These are phyloP conservation scores for Puccinia triticina DNA, from an alignment of 1,284 basidiomycete genomes.

Conservation along the genomic window DNA sequence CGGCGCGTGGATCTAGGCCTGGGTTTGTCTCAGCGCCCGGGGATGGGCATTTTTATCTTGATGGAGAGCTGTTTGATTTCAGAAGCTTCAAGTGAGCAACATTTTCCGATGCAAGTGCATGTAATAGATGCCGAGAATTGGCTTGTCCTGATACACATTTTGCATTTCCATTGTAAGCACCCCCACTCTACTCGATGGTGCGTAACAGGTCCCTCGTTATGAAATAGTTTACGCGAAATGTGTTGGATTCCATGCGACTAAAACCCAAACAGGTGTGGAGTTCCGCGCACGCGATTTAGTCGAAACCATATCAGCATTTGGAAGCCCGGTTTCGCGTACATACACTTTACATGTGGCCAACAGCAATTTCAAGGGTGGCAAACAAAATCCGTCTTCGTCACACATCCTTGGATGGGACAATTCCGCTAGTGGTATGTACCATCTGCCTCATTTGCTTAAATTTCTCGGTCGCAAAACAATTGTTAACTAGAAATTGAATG, in stretches of 20 bases:
- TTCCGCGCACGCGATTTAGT: conserved; percentile 24
- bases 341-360: conserved; percentile 44
- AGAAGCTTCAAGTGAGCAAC: conserved; percentile 48
- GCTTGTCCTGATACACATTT: too few relatives aligned
- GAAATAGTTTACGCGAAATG: background rate
- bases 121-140: too few relatives aligned
- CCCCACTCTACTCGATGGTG: conserved; percentile 41
- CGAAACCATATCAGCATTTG: conserved; percentile 38
- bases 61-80: conserved; percentile 43
- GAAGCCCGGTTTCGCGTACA: conserved; percentile 27
- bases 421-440: conserved; percentile 7
- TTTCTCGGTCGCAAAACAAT: too few relatives aligned
- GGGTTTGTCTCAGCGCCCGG: conserved; percentile 40
- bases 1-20: conserved; percentile 1
- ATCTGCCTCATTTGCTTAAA: background rate
- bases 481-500: too few relatives aligned
- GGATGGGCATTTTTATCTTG: conserved; percentile 43
- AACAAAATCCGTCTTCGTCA: conserved; percentile 2
- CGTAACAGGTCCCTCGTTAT: background rate
- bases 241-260: too few relatives aligned
- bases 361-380: conserved; percentile 8
- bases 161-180: background rate
- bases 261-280: conserved; percentile 12
- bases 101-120: background rate
- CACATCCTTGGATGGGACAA: conserved; percentile 48